Percentiles rank a stretch among this genome's conserved stretches.
phyloP scores from a whole-genome alignment of 2,329 filamentous ascomycete species.

The Sclerotinia sclerotiorum region DNA sequence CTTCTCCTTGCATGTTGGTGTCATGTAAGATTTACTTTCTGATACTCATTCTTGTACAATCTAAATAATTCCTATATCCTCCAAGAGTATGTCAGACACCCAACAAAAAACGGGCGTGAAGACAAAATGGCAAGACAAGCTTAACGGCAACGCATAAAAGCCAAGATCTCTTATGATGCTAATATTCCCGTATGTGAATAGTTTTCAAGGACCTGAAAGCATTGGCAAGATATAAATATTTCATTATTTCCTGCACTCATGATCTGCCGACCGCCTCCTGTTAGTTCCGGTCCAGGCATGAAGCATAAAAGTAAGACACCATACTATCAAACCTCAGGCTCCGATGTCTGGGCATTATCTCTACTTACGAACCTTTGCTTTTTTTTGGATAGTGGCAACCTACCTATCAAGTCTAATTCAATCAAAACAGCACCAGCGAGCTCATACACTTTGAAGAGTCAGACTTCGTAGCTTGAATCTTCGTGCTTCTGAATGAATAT shows the following conservation, averaged over 20 bases:
- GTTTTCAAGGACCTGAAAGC: too few species aligned
- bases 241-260: constrained; percentile 37
- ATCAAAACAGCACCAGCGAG: background rate
- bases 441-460: too few species aligned
- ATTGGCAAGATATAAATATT: constrained; percentile 34
- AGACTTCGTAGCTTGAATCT: too few species aligned
- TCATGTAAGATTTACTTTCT: too few species aligned
- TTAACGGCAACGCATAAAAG: constrained; percentile 34
- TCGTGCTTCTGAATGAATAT: too few species aligned
- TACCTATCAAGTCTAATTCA: constrained; percentile 16
- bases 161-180: constrained; percentile 39
- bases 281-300: background rate
- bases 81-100: background rate
- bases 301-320: background rate
- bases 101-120: constrained; percentile 11
- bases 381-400: too few species aligned
- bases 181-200: constrained; percentile 34
- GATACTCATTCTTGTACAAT: background rate
- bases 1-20: background rate
- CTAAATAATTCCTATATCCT: background rate
- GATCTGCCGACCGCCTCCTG: constrained; percentile 26
- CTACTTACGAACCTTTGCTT: background rate
- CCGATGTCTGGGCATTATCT: background rate
- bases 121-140: constrained; percentile 38
- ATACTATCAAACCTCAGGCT: constrained; percentile 10